Evolutionary conservation across 345 rosid species (phyloP).

Genomic region (Psidium friedrichsthalianum): DNA sequence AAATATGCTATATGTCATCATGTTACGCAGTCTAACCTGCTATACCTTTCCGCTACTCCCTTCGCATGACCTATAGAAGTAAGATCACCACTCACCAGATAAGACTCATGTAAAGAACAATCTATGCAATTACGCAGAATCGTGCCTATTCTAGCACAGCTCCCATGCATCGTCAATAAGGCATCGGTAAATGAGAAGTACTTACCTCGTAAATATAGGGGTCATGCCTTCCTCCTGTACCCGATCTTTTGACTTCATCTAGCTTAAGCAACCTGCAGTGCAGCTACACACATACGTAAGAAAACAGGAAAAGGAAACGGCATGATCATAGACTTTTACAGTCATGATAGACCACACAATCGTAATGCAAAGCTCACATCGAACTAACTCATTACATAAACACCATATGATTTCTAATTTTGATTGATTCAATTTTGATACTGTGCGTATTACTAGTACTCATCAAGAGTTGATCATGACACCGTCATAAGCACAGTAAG

Average conservation of each 20-base stretch:
- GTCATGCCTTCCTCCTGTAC: slow-evolving; percentile 67
- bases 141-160: not conserved
- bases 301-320: not conserved
- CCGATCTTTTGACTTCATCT: slow-evolving; percentile 63
- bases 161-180: not conserved
- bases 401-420: not conserved
- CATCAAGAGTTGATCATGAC: not conserved
- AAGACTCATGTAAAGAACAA: not conserved
- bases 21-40: not conserved
- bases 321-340: not conserved
- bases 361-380: not conserved
- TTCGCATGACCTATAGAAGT: not conserved
- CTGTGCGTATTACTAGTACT: not conserved
- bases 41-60: not conserved
- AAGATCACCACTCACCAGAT: not conserved
- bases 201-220: slow-evolving; percentile 74
- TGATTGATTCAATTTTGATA: not conserved
- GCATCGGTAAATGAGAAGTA: not conserved
- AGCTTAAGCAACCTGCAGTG: slow-evolving; percentile 46
- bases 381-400: not conserved
- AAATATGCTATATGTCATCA: not conserved
- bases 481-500: not conserved
- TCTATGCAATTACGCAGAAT: not conserved
- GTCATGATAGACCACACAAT: not conserved
- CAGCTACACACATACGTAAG: not conserved